Evolutionary conservation across 768 basidiomycete species (phyloP), one percentile per base, ranked within the genome.

Genomic region (Lentinula detonsa): DNA sequence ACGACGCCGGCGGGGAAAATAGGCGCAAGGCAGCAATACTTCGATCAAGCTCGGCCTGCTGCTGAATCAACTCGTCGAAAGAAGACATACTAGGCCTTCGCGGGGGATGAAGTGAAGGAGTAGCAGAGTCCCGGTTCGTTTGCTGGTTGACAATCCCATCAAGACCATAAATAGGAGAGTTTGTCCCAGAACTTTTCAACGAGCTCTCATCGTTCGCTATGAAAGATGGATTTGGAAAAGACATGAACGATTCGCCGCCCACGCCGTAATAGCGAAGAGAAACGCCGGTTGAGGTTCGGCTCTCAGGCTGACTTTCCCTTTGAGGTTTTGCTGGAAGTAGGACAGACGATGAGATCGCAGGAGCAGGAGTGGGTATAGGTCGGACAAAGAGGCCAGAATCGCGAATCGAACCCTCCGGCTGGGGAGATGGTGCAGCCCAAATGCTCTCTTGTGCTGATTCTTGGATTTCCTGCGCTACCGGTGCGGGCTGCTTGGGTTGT

Each of bases 41-140:
- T 67, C 75, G 75, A 65, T 88, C 88, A 55, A 90, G 75, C 62
- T 88, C 85, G 2, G 70, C 78, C 68, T 87, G 86, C 66, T 87
- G 81, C 23, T 82, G 82, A 46, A 85, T 65, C 37, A 90, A 74
- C 57, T 80, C 76, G 40, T 82, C 78, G 23, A 85, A 71, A 1
- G 84, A 81, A 16, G 69, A 71, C 40, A 68, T 61, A 39, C 37
- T 39, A 39, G 37, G 70, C 49, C 70, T 68, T 8, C 62, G 67
- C 28, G 59, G 64, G 21, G 65, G 60, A 49, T 48, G 42, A 18
- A 60, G n/a, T 23, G 18, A 28, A 35, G 62, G 61, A 18, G 50
- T 54, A 39, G 31, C 31, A 8, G 65, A 51, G 43, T 49, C 31
- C 59, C 61, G 18, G 21, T 55, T 52, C 37, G 50, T 42, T 56